phyloP scores from a whole-genome alignment of 2,329 filamentous ascomycete genomes.

The Helotiales sp. region DNA sequence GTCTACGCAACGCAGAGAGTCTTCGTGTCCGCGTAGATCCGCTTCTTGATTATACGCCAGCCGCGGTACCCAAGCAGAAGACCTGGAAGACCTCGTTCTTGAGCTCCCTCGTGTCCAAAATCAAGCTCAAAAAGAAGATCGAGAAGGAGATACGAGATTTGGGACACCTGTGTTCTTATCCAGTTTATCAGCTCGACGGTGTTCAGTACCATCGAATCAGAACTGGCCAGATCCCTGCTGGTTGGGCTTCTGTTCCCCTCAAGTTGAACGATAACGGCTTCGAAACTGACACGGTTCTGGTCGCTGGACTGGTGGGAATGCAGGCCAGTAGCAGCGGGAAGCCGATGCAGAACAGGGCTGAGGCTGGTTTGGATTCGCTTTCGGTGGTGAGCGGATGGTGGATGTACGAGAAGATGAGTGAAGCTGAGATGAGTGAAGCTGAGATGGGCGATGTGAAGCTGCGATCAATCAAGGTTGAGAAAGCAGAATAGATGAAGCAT shows the following conservation, averaged over 20 bases:
- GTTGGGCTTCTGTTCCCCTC: constrained; percentile 43
- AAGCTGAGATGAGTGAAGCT: constrained; percentile 1
- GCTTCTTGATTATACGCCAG: too few relatives aligned
- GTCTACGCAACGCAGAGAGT: too few relatives aligned
- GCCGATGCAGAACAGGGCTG: not conserved
- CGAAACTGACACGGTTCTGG: constrained; percentile 36
- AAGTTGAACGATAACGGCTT: constrained; percentile 42
- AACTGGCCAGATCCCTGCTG: constrained; percentile 38
- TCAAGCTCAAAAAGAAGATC: too few relatives aligned
- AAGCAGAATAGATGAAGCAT: too few relatives aligned
- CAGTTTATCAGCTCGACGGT: constrained; percentile 32
- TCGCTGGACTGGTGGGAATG: constrained; percentile 44
- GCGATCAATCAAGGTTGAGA: too few relatives aligned
- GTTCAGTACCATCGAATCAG: constrained; percentile 37
- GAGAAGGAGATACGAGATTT: too few relatives aligned
- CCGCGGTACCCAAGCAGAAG: too few relatives aligned
- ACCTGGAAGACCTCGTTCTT: too few relatives aligned
- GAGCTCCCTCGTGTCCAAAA: too few relatives aligned
- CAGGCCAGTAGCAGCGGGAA: constrained; percentile 10
- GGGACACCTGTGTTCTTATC: too few relatives aligned
- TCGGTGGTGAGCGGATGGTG: constrained; percentile 38
- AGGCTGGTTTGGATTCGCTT: constrained; percentile 27
- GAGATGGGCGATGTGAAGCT: too few relatives aligned
- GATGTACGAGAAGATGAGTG: constrained; percentile 33
- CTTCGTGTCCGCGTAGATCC: too few relatives aligned